Percentiles rank a stretch among this genome's conserved stretches.
Conservation (phyloP, 805 yeast species). For the Torulaspora maleeae region DNA sequence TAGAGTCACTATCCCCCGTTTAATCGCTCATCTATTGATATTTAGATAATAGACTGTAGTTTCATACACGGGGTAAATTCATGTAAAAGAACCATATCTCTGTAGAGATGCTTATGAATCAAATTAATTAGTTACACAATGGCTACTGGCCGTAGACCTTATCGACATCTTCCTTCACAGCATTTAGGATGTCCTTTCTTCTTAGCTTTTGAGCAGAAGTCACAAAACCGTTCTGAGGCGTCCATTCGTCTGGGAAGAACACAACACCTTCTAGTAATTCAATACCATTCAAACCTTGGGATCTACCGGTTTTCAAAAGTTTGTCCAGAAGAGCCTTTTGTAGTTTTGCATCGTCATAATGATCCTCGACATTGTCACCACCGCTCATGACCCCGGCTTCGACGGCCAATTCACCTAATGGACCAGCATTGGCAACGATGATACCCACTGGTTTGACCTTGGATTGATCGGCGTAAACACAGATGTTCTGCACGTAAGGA, state of each 20-base stretch:
- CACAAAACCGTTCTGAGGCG: conserved; percentile 90
- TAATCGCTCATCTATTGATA: conserved; percentile 40
- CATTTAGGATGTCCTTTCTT: conserved; percentile 78
- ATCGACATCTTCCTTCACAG: conserved; percentile 64
- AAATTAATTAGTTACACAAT: conserved; percentile 1
- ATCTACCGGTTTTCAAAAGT: conserved; percentile 67
- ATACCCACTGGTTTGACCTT: conserved; percentile 92
- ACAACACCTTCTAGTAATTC: conserved; percentile 79
- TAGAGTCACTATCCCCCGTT: conserved; percentile 34
- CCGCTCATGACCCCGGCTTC: conserved; percentile 48
- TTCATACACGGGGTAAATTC: conserved; percentile 39
- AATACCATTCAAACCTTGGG: conserved; percentile 78
- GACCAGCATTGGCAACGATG: conserved; percentile 71
- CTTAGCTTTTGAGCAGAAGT: conserved; percentile 96
- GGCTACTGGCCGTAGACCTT: conserved; percentile 35
- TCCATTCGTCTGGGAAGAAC: conserved; percentile 88
- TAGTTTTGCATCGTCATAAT: conserved; percentile 54
- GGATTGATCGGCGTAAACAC: conserved; percentile 86
- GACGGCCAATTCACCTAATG: conserved; percentile 56
- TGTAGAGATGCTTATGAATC: too few species aligned
- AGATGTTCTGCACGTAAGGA: conserved; percentile 68
- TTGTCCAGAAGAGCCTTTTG: conserved; percentile 50
- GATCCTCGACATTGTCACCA: conserved; percentile 46
- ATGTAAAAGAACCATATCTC: not conserved
- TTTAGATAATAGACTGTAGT: conserved; percentile 37